A percentile compares a stretch with the other conserved stretches of the same genome.
phyloP scores from a whole-genome alignment of 2,329 filamentous ascomycete species.

The Tolypocladium nubicola region DNA sequence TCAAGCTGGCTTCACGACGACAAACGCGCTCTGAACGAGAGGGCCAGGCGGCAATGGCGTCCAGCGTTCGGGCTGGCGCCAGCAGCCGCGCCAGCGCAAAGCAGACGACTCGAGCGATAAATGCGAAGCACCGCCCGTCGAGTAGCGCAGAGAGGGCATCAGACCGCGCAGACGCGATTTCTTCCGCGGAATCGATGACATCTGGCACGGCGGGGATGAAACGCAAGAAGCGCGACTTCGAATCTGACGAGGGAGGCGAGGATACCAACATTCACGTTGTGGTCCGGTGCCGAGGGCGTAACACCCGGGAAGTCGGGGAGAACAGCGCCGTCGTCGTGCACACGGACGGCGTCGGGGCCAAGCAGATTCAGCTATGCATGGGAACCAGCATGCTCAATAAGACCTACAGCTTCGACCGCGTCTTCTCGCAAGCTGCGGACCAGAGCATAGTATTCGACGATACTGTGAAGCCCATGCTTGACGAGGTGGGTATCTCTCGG shows the following conservation, averaged over 20 bases:
- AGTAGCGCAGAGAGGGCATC: conserved; percentile 8
- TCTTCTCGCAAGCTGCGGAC: conserved; percentile 90
- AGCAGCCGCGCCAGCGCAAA: conserved; percentile 12
- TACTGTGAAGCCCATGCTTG: conserved; percentile 81
- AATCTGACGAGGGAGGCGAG: conserved; percentile 50
- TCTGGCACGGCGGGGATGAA: conserved; percentile 57
- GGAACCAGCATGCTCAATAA: conserved; percentile 73
- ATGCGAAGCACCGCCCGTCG: conserved; percentile 2
- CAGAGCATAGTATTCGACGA: conserved; percentile 93
- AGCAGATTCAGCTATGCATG: conserved; percentile 78
- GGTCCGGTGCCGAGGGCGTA: conserved; percentile 85
- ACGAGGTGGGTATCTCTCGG: conserved; percentile 54
- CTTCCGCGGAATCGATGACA: background rate
- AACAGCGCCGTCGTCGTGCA: conserved; percentile 89
- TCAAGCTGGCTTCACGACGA: conserved; percentile 21
- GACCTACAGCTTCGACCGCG: conserved; percentile 92
- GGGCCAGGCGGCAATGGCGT: conserved; percentile 22
- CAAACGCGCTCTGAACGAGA: conserved; percentile 26
- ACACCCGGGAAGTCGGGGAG: conserved; percentile 82
- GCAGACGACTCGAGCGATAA: conserved; percentile 1
- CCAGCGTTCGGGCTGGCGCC: conserved; percentile 16
- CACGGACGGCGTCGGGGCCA: conserved; percentile 76
- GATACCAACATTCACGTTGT: conserved; percentile 98
- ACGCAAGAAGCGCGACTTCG: conserved; percentile 74
- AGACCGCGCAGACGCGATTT: no score